Base-by-base conservation (phyloP, 805 yeast genomes). In the Pichia scutulata region DNA sequence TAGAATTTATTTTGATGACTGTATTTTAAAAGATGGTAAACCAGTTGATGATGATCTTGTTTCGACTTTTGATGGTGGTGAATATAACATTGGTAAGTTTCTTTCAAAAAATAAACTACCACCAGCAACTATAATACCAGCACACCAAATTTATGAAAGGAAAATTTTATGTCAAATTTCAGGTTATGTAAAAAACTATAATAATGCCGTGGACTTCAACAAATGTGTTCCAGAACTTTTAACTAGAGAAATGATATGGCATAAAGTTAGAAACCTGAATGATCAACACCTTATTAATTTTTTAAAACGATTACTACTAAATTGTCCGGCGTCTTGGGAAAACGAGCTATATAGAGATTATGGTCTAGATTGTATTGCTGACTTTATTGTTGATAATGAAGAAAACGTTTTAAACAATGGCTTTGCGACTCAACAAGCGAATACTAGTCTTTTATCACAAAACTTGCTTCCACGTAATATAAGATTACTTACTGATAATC, bases 151-250 rank as follows among this genome's bases (percentile, higher is more conserved):
- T 4, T 61, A 48, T 28, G 7, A 56, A 1, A 33, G 52, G 1
- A 50, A 50, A 26, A 19, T 63, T 9, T 16, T 65, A 12, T 57
- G 63, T 7, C 54, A 60, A 41, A 41, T 61, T 2, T 49, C 48
- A 13, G 62, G 61, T 0, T 23, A 13, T 9, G 16, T 54, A 1
- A 58, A 59, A 26, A 33, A 48, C 19, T 65, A 52, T 43, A 52
- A 50, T 2, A 52, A 47, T 21, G 41, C 21, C 2, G 23, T 63
- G 10, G 67, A 65, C 37, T 47, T 63, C 16, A 56, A 57, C 19
- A 48, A 53, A 14, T 51, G 56, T 2, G 26, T 36, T 2, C 18
- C 57, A 16, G 33, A 28, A 12, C 25, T 54, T 2, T 43, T 64
- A 30, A 47, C 52, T 1, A 48, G 48, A 7, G 33, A 41, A 0